A percentile compares a stretch with the other conserved stretches of the same genome.
Evolutionary conservation across 495 filamentous ascomycete species (phyloP).

Genomic region (Peziza echinospora): DNA sequence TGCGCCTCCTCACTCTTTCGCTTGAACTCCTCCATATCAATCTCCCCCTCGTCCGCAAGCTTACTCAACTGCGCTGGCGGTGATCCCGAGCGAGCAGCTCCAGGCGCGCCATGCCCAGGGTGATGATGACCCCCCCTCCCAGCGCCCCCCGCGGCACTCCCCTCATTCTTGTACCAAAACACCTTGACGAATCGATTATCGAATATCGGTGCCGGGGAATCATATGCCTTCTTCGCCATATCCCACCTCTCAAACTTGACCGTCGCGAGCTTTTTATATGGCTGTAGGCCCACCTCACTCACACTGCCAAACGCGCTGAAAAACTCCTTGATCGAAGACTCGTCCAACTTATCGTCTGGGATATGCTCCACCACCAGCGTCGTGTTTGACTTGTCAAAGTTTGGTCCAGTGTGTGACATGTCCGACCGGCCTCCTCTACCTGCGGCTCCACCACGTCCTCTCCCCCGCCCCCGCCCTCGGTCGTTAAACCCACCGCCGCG

Average conservation of each 20-base stretch:
- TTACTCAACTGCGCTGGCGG: not conserved
- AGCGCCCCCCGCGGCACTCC: not conserved
- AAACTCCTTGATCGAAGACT: constrained; percentile 51
- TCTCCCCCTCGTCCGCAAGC: constrained; percentile 27
- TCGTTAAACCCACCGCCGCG: constrained; percentile 5
- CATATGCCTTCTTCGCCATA: constrained; percentile 60
- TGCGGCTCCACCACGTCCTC: constrained; percentile 4
- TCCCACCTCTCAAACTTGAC: constrained; percentile 57
- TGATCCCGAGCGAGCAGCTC: not conserved
- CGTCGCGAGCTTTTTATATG: constrained; percentile 55
- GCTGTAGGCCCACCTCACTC: constrained; percentile 47
- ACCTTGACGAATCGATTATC: constrained; percentile 97
- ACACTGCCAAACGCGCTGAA: constrained; percentile 74
- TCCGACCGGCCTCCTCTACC: constrained; percentile 12
- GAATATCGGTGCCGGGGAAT: constrained; percentile 84
- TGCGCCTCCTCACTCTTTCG: constrained; percentile 62
- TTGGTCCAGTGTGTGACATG: constrained; percentile 52
- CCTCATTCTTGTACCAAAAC: constrained; percentile 56
- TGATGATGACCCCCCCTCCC: constrained; percentile 26
- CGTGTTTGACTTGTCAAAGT: constrained; percentile 48
- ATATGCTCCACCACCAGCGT: constrained; percentile 86
- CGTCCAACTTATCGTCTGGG: constrained; percentile 63
- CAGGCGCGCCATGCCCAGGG: constrained; percentile 1
- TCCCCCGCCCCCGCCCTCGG: constrained; percentile 7
- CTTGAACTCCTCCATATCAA: constrained; percentile 60